These are phyloP conservation scores for Biscogniauxia marginata DNA, from an alignment of 2,329 filamentous ascomycete species.

Conservation along the genomic window DNA sequence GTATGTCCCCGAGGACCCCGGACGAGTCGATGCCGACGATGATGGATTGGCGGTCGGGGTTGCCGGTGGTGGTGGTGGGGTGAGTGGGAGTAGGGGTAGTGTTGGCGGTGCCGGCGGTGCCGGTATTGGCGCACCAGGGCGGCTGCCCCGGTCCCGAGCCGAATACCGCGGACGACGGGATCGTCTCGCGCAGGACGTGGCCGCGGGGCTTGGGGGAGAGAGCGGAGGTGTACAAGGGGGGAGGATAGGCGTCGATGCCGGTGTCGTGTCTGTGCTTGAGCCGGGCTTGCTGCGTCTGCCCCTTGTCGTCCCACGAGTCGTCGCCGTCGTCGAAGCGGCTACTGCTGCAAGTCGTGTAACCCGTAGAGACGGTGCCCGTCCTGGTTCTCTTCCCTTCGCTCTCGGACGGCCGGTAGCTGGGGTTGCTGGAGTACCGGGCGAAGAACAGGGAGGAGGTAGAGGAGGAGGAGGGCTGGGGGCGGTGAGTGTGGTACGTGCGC, in stretches of 20 bases:
- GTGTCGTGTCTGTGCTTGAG: not conserved
- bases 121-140: too few species aligned
- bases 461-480: not conserved
- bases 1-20: too few species aligned
- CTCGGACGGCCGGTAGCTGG: too few species aligned
- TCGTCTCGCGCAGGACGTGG: not conserved
- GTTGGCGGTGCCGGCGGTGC: not conserved
- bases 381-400: too few species aligned
- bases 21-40: not conserved
- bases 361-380: too few species aligned
- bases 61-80: too few species aligned
- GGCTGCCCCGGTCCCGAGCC: too few species aligned
- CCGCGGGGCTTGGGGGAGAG: not conserved
- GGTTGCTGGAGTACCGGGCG: too few species aligned
- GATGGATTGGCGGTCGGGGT: not conserved
- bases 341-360: not conserved
- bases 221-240: not conserved
- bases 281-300: not conserved
- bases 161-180: not conserved
- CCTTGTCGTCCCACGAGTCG: too few species aligned
- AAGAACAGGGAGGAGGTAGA: not conserved
- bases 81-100: not conserved
- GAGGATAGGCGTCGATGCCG: not conserved
- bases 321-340: not conserved
- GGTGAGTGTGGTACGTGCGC: not conserved